These are phyloP conservation scores for Aschersonia sp. DNA, from an alignment of 2,329 filamentous ascomycete species.

Conservation along the genomic window DNA sequence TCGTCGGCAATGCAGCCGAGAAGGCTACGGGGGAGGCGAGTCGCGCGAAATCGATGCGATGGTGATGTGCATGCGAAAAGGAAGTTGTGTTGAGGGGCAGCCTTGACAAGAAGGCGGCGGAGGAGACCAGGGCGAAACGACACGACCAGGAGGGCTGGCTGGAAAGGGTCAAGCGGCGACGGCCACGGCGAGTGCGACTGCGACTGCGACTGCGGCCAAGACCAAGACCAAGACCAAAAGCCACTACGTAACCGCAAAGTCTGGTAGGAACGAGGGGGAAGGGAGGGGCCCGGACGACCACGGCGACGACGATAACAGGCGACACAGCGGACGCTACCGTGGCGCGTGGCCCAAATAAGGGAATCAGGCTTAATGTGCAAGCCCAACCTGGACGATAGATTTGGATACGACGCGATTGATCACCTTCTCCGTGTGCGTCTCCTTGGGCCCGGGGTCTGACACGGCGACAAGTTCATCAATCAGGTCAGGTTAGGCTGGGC, in stretches of 20 bases:
- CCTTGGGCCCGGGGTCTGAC: background rate
- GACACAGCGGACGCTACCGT: background rate
- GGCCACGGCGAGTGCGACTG: background rate
- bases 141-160: background rate
- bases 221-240: no score
- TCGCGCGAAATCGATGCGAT: background rate
- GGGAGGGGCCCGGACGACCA: no score
- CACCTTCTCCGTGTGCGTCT: background rate
- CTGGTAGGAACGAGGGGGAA: background rate
- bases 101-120: background rate
- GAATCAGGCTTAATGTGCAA: background rate
- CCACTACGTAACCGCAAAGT: no score
- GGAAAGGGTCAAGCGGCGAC: background rate
- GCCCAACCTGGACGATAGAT: background rate
- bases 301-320: no score
- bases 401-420: background rate
- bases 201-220: background rate
- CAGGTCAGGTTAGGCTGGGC: background rate
- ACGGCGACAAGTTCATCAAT: background rate
- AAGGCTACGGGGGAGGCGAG: background rate
- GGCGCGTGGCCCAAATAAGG: background rate
- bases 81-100: background rate
- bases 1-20: no score
- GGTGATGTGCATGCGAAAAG: conserved; percentile 2
- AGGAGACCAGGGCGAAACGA: background rate